phyloP scores from a whole-genome alignment of 208 protist genomes.

The Naegleria lovaniensis region DNA sequence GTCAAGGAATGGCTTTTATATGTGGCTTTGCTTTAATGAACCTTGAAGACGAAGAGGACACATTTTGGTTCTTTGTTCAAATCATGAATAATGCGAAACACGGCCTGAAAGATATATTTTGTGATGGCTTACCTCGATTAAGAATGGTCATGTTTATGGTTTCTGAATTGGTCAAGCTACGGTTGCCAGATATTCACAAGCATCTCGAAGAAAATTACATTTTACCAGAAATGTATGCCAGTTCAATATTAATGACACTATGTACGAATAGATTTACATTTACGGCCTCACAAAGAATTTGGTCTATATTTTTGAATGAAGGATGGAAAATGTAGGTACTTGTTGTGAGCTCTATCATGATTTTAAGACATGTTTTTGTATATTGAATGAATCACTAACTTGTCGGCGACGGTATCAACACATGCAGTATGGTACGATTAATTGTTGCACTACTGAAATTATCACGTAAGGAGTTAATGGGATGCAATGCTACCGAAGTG shows the following conservation, averaged over 20 bases:
- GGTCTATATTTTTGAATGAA: not conserved
- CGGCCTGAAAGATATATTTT: not conserved
- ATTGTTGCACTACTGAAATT: not conserved
- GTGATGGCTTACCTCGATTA: not conserved
- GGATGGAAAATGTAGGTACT: not conserved
- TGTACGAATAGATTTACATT: not conserved
- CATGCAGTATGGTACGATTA: not conserved
- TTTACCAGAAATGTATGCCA: not conserved
- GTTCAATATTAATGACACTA: not conserved
- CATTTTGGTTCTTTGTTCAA: constrained; percentile 70
- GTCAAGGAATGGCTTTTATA: constrained; percentile 81
- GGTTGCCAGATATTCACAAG: not conserved
- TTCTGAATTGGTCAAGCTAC: not conserved
- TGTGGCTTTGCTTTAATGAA: constrained; percentile 62
- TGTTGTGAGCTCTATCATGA: no score
- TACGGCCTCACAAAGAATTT: not conserved
- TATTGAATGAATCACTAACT: no score
- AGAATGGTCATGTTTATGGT: not conserved
- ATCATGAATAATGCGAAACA: constrained; percentile 58
- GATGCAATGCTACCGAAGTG: not conserved
- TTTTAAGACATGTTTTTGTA: no score
- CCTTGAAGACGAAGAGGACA: constrained; percentile 66
- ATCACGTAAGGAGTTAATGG: not conserved
- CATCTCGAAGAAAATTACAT: not conserved
- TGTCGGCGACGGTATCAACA: no score